Evolutionary conservation across 345 rosid genomes (phyloP).

Genomic region (Passiflora organensis): DNA sequence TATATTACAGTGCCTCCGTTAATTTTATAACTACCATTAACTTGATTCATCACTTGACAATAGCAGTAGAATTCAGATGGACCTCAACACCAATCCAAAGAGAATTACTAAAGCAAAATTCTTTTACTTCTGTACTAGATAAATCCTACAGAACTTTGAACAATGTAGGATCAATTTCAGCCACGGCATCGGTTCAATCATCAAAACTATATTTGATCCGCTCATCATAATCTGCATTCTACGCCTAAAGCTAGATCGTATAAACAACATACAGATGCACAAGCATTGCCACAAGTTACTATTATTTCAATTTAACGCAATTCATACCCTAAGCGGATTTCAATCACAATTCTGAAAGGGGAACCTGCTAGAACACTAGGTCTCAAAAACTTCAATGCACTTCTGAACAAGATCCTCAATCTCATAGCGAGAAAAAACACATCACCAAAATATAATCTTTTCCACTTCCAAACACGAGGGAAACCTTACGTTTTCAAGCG

Average conservation of each 20-base stretch:
- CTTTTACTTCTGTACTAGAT: too few species aligned
- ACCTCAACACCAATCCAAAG: neutral
- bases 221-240: too few species aligned
- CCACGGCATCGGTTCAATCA: neutral
- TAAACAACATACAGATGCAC: neutral
- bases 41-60: neutral
- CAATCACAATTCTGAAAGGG: neutral
- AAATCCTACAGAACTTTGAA: too few species aligned
- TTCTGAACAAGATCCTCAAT: neutral
- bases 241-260: too few species aligned
- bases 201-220: neutral
- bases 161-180: neutral
- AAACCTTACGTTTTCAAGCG: neutral
- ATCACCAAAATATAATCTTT: neutral
- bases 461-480: neutral
- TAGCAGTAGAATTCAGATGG: neutral
- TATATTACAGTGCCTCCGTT: neutral
- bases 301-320: neutral
- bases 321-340: too few species aligned
- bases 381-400: neutral
- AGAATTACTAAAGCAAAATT: neutral
- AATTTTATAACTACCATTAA: neutral
- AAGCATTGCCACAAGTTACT: neutral
- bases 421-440: too few species aligned
- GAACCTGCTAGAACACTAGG: neutral